phyloP scores from a whole-genome alignment of 306 rosid species.

The Elaeagnus macrophylla region DNA sequence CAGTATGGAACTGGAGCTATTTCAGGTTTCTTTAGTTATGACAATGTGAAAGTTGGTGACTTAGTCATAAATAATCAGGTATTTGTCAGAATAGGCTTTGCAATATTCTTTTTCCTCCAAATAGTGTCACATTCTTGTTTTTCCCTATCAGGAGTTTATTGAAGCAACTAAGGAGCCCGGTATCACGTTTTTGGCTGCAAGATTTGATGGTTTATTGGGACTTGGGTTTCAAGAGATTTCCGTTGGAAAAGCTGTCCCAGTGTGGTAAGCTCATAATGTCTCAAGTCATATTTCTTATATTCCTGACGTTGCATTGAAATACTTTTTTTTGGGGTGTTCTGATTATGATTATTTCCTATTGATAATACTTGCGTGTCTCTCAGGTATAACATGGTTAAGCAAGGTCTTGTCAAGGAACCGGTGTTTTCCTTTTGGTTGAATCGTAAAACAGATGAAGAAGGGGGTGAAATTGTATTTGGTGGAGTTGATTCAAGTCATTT shows the following conservation, averaged over 20 bases:
- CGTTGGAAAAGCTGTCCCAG: conserved; percentile 64
- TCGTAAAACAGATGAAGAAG: conserved; percentile 54
- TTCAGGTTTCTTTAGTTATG: conserved; percentile 84
- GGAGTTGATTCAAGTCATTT: conserved; percentile 89
- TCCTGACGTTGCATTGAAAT: too few species aligned
- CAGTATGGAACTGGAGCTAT: conserved; percentile 79
- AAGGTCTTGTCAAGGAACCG: conserved; percentile 66
- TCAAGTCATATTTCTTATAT: too few species aligned
- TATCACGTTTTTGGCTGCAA: conserved; percentile 53
- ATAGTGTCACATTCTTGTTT: not conserved
- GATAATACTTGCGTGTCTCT: conserved; percentile 13
- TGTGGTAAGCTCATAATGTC: conserved; percentile 36
- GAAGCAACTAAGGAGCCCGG: conserved; percentile 82
- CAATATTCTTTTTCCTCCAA: not conserved
- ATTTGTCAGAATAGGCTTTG: conserved; percentile 7
- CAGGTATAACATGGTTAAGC: conserved; percentile 82
- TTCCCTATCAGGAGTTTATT: conserved; percentile 56
- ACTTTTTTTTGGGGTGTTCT: too few species aligned
- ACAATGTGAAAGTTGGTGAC: conserved; percentile 63
- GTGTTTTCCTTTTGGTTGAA: conserved; percentile 96
- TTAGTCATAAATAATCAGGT: conserved; percentile 59
- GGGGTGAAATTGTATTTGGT: conserved; percentile 93
- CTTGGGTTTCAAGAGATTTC: conserved; percentile 95
- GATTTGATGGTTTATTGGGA: conserved; percentile 87
- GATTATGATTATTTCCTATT: too few species aligned